A percentile compares a stretch with the other conserved stretches of the same genome.
These are phyloP conservation scores for Hymenotorrendiella dingleyae DNA, from an alignment of 2,329 filamentous ascomycete genomes.

Conservation along the genomic window DNA sequence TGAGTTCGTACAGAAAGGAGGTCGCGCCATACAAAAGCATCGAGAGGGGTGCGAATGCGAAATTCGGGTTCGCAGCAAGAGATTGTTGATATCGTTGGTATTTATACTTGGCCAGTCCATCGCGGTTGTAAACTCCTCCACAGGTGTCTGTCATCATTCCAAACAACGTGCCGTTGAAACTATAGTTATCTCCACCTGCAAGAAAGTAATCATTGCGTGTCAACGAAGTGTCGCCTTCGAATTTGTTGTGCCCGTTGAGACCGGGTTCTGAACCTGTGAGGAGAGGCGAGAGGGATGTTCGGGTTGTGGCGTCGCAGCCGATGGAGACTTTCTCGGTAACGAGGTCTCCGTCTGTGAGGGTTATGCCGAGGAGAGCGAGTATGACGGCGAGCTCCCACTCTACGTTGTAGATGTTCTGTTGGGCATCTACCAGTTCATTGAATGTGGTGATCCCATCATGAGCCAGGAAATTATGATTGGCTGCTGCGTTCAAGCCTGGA, in stretches of 20 bases:
- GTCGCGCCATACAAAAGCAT: constrained; percentile 21
- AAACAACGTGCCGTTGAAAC: constrained; percentile 30
- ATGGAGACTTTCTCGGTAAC: constrained; percentile 23
- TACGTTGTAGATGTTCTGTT: constrained; percentile 25
- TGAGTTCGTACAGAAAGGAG: constrained; percentile 22
- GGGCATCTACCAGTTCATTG: constrained; percentile 24
- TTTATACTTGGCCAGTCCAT: constrained; percentile 21
- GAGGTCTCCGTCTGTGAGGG: constrained; percentile 19
- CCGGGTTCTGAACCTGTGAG: constrained; percentile 21
- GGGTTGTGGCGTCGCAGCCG: constrained; percentile 26
- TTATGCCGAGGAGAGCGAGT: constrained; percentile 20
- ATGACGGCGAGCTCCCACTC: constrained; percentile 18
- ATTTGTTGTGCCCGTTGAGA: constrained; percentile 22
- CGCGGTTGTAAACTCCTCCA: constrained; percentile 32
- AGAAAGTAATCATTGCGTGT: constrained; percentile 26
- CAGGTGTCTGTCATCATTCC: constrained; percentile 22
- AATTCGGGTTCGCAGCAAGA: constrained; percentile 20
- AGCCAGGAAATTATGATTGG: constrained; percentile 37
- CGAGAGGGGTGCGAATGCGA: constrained; percentile 24
- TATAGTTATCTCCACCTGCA: constrained; percentile 17
- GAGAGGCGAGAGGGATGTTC: constrained; percentile 22
- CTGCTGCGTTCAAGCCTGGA: constrained; percentile 36
- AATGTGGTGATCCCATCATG: constrained; percentile 32
- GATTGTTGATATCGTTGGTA: constrained; percentile 30
- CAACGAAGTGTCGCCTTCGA: constrained; percentile 20